Conservation (phyloP, 768 basidiomycete species). For the Paxillus ammoniavirescens region DNA sequence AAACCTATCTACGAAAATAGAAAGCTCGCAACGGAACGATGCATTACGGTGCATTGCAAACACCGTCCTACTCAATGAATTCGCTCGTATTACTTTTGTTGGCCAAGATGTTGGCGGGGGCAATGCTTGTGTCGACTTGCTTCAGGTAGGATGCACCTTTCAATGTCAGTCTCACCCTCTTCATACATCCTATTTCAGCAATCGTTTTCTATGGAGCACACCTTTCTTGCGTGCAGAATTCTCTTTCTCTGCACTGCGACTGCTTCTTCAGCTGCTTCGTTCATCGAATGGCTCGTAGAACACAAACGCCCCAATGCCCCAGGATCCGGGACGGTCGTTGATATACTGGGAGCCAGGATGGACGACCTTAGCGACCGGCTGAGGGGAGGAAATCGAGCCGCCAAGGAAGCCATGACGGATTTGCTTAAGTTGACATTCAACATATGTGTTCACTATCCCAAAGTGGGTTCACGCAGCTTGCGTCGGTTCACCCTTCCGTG, state of each 20-base stretch:
- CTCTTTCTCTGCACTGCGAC: constrained; percentile 72
- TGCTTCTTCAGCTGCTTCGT: constrained; percentile 40
- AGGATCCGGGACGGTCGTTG: constrained; percentile 47
- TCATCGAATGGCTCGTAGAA: constrained; percentile 62
- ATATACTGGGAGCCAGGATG: constrained; percentile 59
- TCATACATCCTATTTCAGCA: constrained; percentile 42
- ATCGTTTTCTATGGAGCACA: constrained; percentile 56
- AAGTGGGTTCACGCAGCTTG: constrained; percentile 37
- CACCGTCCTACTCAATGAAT: constrained; percentile 66
- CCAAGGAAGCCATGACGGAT: constrained; percentile 77
- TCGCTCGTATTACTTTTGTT: constrained; percentile 57
- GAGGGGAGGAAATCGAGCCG: constrained; percentile 38
- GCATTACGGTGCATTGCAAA: constrained; percentile 80
- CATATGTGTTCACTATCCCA: constrained; percentile 77
- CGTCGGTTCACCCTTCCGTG: neutral
- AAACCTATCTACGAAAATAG: constrained; percentile 47
- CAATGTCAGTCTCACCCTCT: constrained; percentile 15
- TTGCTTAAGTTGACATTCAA: constrained; percentile 85
- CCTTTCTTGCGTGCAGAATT: constrained; percentile 74
- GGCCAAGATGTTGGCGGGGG: constrained; percentile 63
- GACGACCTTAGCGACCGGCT: constrained; percentile 53
- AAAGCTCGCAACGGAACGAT: constrained; percentile 60
- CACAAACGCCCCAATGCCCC: constrained; percentile 49
- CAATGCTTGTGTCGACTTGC: constrained; percentile 48
- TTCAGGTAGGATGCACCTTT: constrained; percentile 47